A percentile compares a stretch with the other conserved stretches of the same genome.
phyloP scores from a whole-genome alignment of 352 stramenopile genomes.

The Phytopythium vexans region DNA sequence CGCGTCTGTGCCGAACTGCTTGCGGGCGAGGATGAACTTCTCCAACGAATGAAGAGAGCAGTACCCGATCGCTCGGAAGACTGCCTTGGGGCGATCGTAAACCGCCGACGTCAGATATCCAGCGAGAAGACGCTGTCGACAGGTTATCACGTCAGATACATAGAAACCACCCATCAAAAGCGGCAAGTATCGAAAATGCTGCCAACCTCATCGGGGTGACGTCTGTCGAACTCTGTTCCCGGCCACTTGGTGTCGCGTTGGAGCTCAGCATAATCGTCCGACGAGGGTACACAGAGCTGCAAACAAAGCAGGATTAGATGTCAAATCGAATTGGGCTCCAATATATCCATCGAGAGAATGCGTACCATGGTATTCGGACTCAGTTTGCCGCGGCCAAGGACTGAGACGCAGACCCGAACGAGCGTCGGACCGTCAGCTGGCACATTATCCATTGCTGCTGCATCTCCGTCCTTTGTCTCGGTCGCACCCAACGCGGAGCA shows the following conservation, averaged over 20 bases:
- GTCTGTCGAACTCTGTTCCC: conserved; percentile 15
- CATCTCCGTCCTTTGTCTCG: background rate
- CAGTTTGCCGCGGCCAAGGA: conserved; percentile 56
- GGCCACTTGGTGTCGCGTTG: conserved; percentile 31
- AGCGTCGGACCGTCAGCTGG: conserved; percentile 66
- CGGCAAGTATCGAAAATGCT: background rate
- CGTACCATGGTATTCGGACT: conserved; percentile 65
- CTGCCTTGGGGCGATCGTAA: conserved; percentile 73
- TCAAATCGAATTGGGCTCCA: background rate
- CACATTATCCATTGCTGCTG: conserved; percentile 11
- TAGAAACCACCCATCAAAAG: background rate
- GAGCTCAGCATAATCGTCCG: conserved; percentile 21
- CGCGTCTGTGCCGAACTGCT: conserved; percentile 2
- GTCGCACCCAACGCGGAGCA: conserved; percentile 24
- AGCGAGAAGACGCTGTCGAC: conserved; percentile 32
- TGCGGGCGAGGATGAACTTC: conserved; percentile 38
- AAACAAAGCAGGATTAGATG: background rate
- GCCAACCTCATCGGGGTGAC: conserved; percentile 16
- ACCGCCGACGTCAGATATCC: conserved; percentile 73
- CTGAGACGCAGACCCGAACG: conserved; percentile 48
- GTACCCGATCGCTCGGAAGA: conserved; percentile 61
- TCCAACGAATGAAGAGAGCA: conserved; percentile 64
- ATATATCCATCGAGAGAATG: background rate
- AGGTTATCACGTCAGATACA: conserved; percentile 4
- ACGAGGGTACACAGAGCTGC: conserved; percentile 33